phyloP scores from a whole-genome alignment of 2,329 filamentous ascomycete species.

The Zasmidium angulare region DNA sequence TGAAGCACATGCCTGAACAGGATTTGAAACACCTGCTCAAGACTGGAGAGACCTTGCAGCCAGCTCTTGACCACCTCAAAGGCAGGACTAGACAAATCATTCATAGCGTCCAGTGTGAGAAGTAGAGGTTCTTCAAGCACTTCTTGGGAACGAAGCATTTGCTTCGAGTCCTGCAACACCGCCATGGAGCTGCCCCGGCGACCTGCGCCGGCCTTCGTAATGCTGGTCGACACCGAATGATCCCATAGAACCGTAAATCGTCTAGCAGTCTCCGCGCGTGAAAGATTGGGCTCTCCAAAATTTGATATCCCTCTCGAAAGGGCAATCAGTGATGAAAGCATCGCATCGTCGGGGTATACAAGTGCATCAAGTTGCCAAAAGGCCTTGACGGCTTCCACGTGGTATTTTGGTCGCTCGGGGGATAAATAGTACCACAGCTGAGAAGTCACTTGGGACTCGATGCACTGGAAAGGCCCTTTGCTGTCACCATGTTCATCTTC shows the following conservation, averaged over 20 bases:
- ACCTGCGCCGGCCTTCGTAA: constrained; percentile 14
- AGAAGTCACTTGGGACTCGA: constrained; percentile 55
- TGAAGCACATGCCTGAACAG: constrained; percentile 22
- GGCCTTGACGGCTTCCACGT: constrained; percentile 85
- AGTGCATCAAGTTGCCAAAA: constrained; percentile 76
- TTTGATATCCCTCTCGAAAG: constrained; percentile 7
- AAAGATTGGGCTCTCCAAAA: background rate
- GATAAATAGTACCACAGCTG: constrained; percentile 80
- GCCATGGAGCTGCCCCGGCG: constrained; percentile 31
- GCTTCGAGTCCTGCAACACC: constrained; percentile 24
- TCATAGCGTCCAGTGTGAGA: constrained; percentile 74
- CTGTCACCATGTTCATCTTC: background rate
- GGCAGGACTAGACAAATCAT: constrained; percentile 69
- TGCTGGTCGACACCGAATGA: constrained; percentile 55
- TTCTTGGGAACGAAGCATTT: constrained; percentile 36
- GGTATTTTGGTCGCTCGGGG: constrained; percentile 82
- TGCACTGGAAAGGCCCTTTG: background rate
- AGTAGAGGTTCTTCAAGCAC: constrained; percentile 81
- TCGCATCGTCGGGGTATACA: constrained; percentile 15
- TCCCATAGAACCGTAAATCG: constrained; percentile 78
- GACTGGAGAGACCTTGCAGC: constrained; percentile 64
- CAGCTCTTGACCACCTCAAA: constrained; percentile 77
- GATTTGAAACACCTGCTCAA: constrained; percentile 49
- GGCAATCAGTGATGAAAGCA: constrained; percentile 21
- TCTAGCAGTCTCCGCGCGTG: constrained; percentile 58